phyloP scores from a whole-genome alignment of 768 basidiomycete species.

The Mrakia hoshinonis region DNA sequence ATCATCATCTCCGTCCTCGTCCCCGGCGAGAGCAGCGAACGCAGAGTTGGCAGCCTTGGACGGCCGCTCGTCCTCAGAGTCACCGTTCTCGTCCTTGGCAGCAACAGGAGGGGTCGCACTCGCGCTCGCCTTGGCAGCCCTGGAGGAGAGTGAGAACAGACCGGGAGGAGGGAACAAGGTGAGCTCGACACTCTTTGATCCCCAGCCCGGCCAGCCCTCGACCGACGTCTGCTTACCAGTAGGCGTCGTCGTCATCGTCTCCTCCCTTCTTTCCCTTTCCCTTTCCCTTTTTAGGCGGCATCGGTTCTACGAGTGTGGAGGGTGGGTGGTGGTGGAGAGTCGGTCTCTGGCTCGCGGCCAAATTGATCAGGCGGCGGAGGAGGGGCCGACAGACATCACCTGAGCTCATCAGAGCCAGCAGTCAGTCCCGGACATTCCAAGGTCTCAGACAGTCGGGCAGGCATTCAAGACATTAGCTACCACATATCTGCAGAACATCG shows the following conservation, averaged over 20 bases:
- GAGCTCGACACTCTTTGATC: background rate
- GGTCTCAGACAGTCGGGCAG: too few relatives aligned
- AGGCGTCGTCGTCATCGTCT: slow-evolving; percentile 59
- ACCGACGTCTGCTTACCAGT: slow-evolving; percentile 63
- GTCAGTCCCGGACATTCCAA: too few relatives aligned
- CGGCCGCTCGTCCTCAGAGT: slow-evolving; percentile 28
- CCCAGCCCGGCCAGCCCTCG: too few relatives aligned
- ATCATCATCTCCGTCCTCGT: slow-evolving; percentile 35
- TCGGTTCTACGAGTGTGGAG: slow-evolving; percentile 30
- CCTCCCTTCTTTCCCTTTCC: slow-evolving; percentile 79
- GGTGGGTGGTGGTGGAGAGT: slow-evolving; percentile 8
- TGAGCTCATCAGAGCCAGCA: too few relatives aligned
- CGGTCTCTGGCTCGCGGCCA: too few relatives aligned
- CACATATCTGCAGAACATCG: too few relatives aligned
- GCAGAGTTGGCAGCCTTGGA: slow-evolving; percentile 30
- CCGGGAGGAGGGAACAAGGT: background rate
- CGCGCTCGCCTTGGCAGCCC: slow-evolving; percentile 16
- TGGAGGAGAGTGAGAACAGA: slow-evolving; percentile 30
- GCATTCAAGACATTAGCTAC: too few relatives aligned
- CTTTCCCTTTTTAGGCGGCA: slow-evolving; percentile 61
- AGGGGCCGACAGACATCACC: too few relatives aligned
- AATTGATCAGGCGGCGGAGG: too few relatives aligned
- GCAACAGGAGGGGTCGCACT: slow-evolving; percentile 13
- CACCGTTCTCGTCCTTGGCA: slow-evolving; percentile 31
- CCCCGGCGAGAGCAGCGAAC: slow-evolving; percentile 32